These are phyloP conservation scores for Coemansia sp. DNA, from an alignment of 192 early-diverging fungal species.

Conservation along the genomic window DNA sequence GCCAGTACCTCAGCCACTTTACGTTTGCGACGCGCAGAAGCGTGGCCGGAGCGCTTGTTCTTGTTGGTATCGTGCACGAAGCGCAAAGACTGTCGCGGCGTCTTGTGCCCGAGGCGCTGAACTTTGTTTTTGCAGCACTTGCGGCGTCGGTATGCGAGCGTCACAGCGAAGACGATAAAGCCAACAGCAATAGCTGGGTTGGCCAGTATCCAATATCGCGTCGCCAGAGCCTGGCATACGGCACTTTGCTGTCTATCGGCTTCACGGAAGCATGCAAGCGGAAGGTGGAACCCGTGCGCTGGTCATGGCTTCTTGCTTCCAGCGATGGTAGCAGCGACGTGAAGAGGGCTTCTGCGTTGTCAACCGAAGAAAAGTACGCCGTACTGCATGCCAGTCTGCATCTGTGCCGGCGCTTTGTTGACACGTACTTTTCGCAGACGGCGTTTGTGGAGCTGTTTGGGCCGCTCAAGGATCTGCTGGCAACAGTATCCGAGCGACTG, in stretches of 20 bases:
- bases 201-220: constrained; percentile 31
- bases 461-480: constrained; percentile 27
- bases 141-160: constrained; percentile 28
- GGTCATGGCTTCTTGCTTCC: constrained; percentile 30
- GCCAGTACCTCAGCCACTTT: constrained; percentile 73
- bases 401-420: constrained; percentile 26
- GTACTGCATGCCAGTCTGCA: constrained; percentile 24
- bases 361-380: constrained; percentile 23
- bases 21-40: constrained; percentile 61
- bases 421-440: constrained; percentile 60
- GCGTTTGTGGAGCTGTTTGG: constrained; percentile 68
- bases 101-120: constrained; percentile 72
- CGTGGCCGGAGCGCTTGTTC: constrained; percentile 69
- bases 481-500: constrained; percentile 23
- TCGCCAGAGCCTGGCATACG: constrained; percentile 33
- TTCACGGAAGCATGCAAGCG: constrained; percentile 14
- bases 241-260: constrained; percentile 8
- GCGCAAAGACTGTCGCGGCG: constrained; percentile 71
- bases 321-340: background rate
- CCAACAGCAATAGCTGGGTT: constrained; percentile 15
- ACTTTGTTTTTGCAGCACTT: constrained; percentile 54
- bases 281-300: constrained; percentile 16
- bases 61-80: constrained; percentile 73
- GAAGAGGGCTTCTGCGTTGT: background rate
- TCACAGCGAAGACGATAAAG: constrained; percentile 1